Conservation (phyloP, 2,329 filamentous ascomycete species). For the Phialophora tarda region DNA sequence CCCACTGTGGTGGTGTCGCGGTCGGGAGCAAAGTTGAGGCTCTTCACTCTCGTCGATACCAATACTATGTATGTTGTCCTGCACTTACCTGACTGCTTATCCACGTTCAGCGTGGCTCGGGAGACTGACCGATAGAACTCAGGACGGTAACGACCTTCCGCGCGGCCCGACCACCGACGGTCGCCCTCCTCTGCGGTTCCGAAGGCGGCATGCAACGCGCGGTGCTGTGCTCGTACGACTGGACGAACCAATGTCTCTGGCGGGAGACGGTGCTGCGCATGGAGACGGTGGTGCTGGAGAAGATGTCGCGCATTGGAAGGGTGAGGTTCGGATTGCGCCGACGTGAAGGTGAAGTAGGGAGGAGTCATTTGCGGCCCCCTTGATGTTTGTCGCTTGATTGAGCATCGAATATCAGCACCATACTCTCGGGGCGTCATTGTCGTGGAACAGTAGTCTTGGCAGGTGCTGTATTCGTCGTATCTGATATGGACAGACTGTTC, state of each 20-base stretch:
- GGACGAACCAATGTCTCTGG: conserved; percentile 49
- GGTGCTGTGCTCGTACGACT: conserved; percentile 55
- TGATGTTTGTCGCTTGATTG: background rate
- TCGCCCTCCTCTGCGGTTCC: conserved; percentile 51
- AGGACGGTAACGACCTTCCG: conserved; percentile 48
- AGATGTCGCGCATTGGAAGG: conserved; percentile 46
- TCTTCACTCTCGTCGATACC: conserved; percentile 51
- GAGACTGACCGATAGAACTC: too few species aligned
- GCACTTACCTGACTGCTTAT: background rate
- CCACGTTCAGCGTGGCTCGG: background rate
- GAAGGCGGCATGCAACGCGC: conserved; percentile 56
- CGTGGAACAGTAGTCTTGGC: background rate
- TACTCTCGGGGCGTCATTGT: background rate
- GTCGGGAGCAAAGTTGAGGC: conserved; percentile 40
- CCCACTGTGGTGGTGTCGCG: background rate
- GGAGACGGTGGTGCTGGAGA: conserved; percentile 47
- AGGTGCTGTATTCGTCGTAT: background rate
- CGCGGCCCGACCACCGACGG: conserved; percentile 49
- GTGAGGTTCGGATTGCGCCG: conserved; percentile 42
- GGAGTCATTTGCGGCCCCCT: conserved; percentile 17
- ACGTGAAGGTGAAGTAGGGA: conserved; percentile 1
- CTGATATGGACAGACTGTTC: background rate
- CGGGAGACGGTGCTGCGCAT: conserved; percentile 54
- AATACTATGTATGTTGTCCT: conserved; percentile 47
- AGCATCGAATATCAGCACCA: background rate